Conservation (phyloP, 2,329 filamentous ascomycete genomes). For the Monosporascus sp. region DNA sequence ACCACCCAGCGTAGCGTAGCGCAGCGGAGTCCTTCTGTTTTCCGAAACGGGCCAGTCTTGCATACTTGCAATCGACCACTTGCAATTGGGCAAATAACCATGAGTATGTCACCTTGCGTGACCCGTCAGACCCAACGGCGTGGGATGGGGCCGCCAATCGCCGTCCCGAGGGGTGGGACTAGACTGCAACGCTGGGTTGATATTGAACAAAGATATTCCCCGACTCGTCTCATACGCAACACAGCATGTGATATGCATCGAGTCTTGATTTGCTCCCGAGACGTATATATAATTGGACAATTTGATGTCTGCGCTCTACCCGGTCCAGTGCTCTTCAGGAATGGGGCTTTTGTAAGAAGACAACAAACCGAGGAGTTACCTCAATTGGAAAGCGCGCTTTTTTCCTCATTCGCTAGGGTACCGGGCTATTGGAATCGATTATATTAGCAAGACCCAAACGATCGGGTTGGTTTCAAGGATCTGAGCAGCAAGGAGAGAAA, state of each 20-base stretch:
- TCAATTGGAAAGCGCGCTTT: too few relatives aligned
- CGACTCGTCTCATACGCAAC: not conserved
- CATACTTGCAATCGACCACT: not conserved
- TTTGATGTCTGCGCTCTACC: too few relatives aligned
- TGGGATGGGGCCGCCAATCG: constrained; percentile 14
- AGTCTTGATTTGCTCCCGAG: not conserved
- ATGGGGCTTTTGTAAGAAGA: too few relatives aligned
- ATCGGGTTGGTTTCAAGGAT: constrained; percentile 11
- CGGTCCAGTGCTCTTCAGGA: too few relatives aligned
- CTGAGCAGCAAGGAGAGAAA: constrained; percentile 6
- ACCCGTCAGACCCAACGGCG: constrained; percentile 18
- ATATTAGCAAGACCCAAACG: constrained; percentile 9
- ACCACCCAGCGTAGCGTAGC: not conserved
- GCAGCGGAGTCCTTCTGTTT: not conserved
- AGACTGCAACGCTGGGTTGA: constrained; percentile 2
- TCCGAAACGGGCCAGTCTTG: not conserved
- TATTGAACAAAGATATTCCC: constrained; percentile 12
- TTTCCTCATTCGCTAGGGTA: not conserved
- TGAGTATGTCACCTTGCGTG: constrained; percentile 7
- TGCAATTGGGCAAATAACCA: not conserved
- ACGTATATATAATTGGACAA: too few relatives aligned
- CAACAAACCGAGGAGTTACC: too few relatives aligned
- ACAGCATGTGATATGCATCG: not conserved
- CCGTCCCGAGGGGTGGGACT: not conserved
- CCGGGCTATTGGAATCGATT: not conserved